Percentiles rank a stretch among this genome's conserved stretches.
Evolutionary conservation across 176 grass and related monocot genomes (phyloP).

Genomic region (Tillandsia fasciculata): DNA sequence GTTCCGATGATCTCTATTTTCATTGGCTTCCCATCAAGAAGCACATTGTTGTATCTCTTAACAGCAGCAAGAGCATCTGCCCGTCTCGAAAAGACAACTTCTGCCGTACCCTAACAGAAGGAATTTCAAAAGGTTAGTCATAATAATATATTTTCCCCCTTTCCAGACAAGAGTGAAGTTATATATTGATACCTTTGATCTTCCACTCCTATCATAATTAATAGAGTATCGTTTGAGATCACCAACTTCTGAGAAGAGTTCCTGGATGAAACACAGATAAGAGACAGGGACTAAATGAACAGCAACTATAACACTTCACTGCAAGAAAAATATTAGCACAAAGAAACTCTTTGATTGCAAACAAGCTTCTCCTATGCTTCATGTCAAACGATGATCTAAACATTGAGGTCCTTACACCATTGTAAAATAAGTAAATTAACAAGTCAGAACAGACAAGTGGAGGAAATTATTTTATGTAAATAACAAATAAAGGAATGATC

Average conservation of each 20-base stretch:
- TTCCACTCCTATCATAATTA: conserved; percentile 69
- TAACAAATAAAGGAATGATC: too few species aligned
- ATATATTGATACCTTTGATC: conserved; percentile 49
- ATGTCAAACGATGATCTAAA: too few species aligned
- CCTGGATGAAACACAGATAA: conserved; percentile 30
- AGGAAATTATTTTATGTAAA: too few species aligned
- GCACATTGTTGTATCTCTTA: conserved; percentile 69
- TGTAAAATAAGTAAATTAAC: too few species aligned
- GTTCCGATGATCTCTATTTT: conserved; percentile 68
- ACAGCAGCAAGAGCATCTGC: conserved; percentile 70
- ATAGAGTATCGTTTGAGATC: conserved; percentile 78
- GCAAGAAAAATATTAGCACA: background rate
- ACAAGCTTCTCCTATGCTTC: too few species aligned
- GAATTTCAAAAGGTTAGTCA: background rate
- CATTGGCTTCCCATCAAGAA: conserved; percentile 88
- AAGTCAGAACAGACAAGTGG: too few species aligned
- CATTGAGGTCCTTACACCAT: too few species aligned
- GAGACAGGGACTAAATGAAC: background rate
- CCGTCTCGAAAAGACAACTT: conserved; percentile 82
- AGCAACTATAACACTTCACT: conserved; percentile 10
- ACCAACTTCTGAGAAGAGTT: conserved; percentile 79
- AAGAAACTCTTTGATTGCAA: background rate
- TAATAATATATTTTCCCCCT: background rate
- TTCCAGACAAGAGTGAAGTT: background rate
- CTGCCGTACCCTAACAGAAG: conserved; percentile 56